phyloP scores from a whole-genome alignment of 1,139 yeast species.

The Saccharomyces hybrid region DNA sequence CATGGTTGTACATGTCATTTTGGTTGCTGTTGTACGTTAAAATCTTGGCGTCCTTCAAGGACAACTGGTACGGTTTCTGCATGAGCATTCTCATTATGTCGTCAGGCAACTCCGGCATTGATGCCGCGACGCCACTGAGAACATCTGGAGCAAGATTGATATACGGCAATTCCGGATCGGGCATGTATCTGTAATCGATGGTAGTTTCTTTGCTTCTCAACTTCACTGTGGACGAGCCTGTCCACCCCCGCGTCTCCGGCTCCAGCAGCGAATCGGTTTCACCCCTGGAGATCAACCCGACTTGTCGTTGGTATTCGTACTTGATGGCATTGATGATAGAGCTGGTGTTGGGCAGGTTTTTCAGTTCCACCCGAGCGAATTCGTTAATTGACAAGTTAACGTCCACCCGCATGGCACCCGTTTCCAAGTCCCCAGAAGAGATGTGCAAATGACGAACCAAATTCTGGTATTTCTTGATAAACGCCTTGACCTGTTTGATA shows the following conservation, averaged over 20 bases:
- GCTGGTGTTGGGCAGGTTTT: slow-evolving; percentile 76
- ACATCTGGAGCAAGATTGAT: slow-evolving; percentile 42
- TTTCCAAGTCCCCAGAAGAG: slow-evolving; percentile 84
- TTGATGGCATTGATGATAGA: slow-evolving; percentile 73
- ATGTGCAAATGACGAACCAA: slow-evolving; percentile 60
- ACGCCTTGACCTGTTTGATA: slow-evolving; percentile 63
- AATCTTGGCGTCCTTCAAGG: slow-evolving; percentile 48
- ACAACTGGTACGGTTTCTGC: slow-evolving; percentile 46
- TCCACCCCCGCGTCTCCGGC: slow-evolving; percentile 90
- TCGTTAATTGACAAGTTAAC: slow-evolving; percentile 77
- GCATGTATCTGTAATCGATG: slow-evolving; percentile 85
- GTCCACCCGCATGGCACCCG: slow-evolving; percentile 93
- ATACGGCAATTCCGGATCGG: slow-evolving; percentile 80
- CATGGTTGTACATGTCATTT: slow-evolving; percentile 21
- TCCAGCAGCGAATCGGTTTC: slow-evolving; percentile 33
- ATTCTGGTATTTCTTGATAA: slow-evolving; percentile 72
- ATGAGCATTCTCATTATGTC: slow-evolving; percentile 44
- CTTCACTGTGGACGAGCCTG: slow-evolving; percentile 58
- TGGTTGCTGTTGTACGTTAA: slow-evolving; percentile 23
- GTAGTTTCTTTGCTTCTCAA: slow-evolving; percentile 73
- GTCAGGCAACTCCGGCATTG: slow-evolving; percentile 62
- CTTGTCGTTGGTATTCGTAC: slow-evolving; percentile 70
- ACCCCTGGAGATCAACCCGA: slow-evolving; percentile 35
- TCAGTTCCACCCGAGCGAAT: slow-evolving; percentile 73
- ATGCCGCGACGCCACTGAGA: slow-evolving; percentile 33